A percentile compares a stretch with the other conserved stretches of the same genome.
Conservation (phyloP, 345 rosid genomes). For the Carallia brachiata region DNA sequence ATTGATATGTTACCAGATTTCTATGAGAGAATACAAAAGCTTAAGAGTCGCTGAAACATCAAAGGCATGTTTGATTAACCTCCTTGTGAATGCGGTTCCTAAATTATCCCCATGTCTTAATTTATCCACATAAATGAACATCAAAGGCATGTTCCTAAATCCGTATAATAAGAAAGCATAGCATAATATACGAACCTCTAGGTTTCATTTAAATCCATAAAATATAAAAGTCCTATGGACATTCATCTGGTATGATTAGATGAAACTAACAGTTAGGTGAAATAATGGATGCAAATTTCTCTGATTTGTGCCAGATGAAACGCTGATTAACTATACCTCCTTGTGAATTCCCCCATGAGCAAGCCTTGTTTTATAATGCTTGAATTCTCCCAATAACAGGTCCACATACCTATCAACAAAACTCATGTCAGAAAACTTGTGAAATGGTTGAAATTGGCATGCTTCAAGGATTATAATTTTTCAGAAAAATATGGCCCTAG, state of each 20-base stretch:
- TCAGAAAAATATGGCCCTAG: background rate
- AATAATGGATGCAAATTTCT: conserved; percentile 6
- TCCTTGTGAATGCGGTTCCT: too few species aligned
- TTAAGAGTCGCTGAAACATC: too few species aligned
- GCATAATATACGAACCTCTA: too few species aligned
- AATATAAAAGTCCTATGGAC: too few species aligned
- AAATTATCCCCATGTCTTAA: too few species aligned
- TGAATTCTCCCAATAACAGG: conserved; percentile 91
- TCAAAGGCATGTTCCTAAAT: too few species aligned
- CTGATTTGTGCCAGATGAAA: background rate
- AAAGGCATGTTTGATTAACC: too few species aligned
- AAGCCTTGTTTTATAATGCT: conserved; percentile 90
- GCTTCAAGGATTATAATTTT: background rate
- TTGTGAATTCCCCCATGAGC: conserved; percentile 80
- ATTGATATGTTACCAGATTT: background rate
- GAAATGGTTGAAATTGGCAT: background rate
- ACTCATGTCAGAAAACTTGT: background rate
- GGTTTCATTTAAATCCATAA: too few species aligned
- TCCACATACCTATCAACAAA: conserved; percentile 75
- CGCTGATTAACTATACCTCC: conserved; percentile 54
- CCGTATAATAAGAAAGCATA: too few species aligned
- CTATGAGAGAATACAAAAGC: too few species aligned
- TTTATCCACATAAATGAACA: too few species aligned
- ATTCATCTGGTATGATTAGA: too few species aligned
- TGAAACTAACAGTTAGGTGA: background rate